These are phyloP conservation scores for Takakia lepidozioides DNA, from an alignment of 225 moss, liverwort and hornwort genomes.

Conservation along the genomic window DNA sequence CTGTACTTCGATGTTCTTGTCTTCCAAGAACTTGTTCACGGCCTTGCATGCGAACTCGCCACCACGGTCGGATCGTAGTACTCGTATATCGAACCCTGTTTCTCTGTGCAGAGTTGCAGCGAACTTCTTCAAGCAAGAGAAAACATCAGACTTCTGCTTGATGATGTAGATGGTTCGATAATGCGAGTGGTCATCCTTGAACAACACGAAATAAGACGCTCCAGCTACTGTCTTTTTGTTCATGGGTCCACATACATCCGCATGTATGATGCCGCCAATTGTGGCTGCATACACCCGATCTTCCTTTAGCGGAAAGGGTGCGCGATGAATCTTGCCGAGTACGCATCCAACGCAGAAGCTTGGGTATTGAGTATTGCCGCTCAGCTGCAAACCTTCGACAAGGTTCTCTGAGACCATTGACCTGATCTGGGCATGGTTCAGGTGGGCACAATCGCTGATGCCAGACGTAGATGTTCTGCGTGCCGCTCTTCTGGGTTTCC, in stretches of 20 bases:
- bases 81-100: no score
- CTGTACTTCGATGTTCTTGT: no score
- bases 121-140: background rate
- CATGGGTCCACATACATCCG: no score
- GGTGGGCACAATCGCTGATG: no score
- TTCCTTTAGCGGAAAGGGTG: background rate
- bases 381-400: no score
- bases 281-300: background rate
- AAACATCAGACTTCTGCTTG: background rate
- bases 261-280: background rate
- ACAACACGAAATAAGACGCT: background rate
- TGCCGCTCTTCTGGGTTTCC: no score
- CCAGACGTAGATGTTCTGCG: background rate
- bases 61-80: no score
- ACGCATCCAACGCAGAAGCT: background rate
- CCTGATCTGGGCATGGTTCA: no score
- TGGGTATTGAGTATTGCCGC: no score
- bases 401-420: no score
- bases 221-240: background rate
- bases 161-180: background rate
- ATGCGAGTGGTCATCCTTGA: background rate
- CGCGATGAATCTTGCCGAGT: background rate
- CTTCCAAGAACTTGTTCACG: no score
- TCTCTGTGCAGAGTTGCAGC: background rate
- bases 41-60: no score